A percentile compares a stretch with the other conserved stretches of the same genome.
Evolutionary conservation across 108 stramenopile genomes (phyloP).

Genomic region (Thalassiosira profunda): DNA sequence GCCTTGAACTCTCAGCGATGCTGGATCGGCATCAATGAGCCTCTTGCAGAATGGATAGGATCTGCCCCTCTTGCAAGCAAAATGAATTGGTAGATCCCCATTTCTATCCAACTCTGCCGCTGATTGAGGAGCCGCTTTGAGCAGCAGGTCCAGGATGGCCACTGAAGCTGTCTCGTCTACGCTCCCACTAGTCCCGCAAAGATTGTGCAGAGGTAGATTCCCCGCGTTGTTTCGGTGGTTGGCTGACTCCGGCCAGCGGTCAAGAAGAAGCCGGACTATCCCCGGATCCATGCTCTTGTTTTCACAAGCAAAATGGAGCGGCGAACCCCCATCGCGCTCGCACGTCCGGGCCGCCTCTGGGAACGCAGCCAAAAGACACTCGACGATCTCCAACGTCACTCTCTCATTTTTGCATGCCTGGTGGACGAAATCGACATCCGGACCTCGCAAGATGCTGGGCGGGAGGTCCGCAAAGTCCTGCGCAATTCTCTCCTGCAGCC

Average conservation of each 20-base stretch:
- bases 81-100: not conserved
- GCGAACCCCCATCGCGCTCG: not conserved
- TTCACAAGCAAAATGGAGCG: not conserved
- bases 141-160: not conserved
- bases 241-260: not conserved
- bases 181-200: not conserved
- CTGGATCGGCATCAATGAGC: not conserved
- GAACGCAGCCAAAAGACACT: not conserved
- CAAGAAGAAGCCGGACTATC: not conserved
- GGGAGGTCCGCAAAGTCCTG: too few species aligned
- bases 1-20: not conserved
- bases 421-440: not conserved
- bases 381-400: not conserved
- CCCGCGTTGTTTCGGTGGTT: not conserved
- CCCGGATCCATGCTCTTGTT: not conserved
- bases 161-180: not conserved
- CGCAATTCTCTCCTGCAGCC: too few species aligned
- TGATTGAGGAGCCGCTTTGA: not conserved
- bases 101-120: not conserved
- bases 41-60: constrained; percentile 2
- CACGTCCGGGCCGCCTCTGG: not conserved
- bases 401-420: not conserved
- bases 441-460: not conserved
- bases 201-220: not conserved
- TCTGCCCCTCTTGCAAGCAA: not conserved